Conservation (phyloP, 2,329 filamentous ascomycete species). For the Beauveria australis region DNA sequence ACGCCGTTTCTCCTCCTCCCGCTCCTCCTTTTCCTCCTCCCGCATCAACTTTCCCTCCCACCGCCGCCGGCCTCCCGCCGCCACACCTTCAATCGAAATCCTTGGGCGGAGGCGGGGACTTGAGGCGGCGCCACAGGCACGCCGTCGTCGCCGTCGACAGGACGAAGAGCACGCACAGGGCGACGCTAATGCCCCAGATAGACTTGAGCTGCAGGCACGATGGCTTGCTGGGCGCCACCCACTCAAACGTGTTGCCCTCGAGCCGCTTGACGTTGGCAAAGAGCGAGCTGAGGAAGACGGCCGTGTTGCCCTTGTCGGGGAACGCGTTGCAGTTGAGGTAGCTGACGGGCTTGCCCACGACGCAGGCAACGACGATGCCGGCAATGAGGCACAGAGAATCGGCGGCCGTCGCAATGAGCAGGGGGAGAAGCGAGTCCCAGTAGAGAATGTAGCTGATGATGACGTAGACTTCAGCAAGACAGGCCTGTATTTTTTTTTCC, state of each 20-base stretch:
- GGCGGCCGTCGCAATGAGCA: slow-evolving; percentile 57
- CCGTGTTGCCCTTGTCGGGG: slow-evolving; percentile 30
- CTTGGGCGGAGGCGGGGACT: slow-evolving; percentile 32
- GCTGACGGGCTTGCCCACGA: slow-evolving; percentile 72
- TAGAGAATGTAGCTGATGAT: slow-evolving; percentile 76
- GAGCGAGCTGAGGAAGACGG: slow-evolving; percentile 36
- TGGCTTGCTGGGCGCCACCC: slow-evolving; percentile 43
- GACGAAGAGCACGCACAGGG: slow-evolving; percentile 63
- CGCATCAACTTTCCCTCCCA: neutral
- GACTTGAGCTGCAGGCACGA: slow-evolving; percentile 81
- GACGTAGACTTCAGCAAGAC: slow-evolving; percentile 71
- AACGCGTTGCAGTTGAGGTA: slow-evolving; percentile 62
- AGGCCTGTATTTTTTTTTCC: slow-evolving; percentile 46
- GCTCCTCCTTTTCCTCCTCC: neutral
- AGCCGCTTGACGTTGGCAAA: slow-evolving; percentile 31
- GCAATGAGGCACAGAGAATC: slow-evolving; percentile 68
- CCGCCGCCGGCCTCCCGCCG: slow-evolving; percentile 29
- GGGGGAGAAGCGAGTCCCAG: slow-evolving; percentile 65
- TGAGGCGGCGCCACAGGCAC: slow-evolving; percentile 56
- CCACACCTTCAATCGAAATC: slow-evolving; percentile 43
- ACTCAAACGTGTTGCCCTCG: slow-evolving; percentile 29
- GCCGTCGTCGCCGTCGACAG: slow-evolving; percentile 50
- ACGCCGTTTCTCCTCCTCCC: neutral
- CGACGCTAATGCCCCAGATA: slow-evolving; percentile 79
- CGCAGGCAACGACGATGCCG: slow-evolving; percentile 66